Conservation (phyloP, 495 filamentous ascomycete species). For the Penicillium goetzii region DNA sequence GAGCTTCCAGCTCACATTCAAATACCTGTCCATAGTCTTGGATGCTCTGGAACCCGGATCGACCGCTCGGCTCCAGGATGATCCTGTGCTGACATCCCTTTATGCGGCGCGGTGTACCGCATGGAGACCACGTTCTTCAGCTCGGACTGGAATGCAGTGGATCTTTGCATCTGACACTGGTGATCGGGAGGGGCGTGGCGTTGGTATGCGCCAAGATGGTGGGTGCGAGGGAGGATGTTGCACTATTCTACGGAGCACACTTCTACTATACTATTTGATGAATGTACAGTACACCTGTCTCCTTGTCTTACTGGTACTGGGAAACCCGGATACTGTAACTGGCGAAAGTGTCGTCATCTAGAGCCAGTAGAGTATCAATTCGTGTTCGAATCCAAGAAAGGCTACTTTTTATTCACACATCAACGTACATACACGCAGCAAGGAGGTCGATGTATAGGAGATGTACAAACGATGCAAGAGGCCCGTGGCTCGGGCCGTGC, state of each 20-base stretch:
- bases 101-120: neutral
- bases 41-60: neutral
- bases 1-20: neutral
- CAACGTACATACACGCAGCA: neutral
- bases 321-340: neutral
- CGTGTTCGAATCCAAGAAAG: neutral
- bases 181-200: slow-evolving; percentile 9
- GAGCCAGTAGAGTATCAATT: neutral
- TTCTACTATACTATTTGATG: neutral
- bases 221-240: neutral
- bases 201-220: neutral
- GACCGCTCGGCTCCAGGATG: neutral
- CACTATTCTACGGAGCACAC: neutral
- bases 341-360: neutral
- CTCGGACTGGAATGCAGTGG: slow-evolving; percentile 15
- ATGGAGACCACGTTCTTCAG: slow-evolving; percentile 19
- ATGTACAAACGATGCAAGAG: neutral
- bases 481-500: slow-evolving; percentile 18
- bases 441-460: neutral
- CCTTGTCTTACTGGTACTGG: neutral
- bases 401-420: neutral
- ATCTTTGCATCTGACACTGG: slow-evolving; percentile 11
- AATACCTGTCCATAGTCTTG: neutral
- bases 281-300: neutral
- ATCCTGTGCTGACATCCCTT: neutral